A percentile compares a stretch with the other conserved stretches of the same genome.
phyloP scores from a whole-genome alignment of 1,284 basidiomycete species.

The Exobasidium rhododendri region DNA sequence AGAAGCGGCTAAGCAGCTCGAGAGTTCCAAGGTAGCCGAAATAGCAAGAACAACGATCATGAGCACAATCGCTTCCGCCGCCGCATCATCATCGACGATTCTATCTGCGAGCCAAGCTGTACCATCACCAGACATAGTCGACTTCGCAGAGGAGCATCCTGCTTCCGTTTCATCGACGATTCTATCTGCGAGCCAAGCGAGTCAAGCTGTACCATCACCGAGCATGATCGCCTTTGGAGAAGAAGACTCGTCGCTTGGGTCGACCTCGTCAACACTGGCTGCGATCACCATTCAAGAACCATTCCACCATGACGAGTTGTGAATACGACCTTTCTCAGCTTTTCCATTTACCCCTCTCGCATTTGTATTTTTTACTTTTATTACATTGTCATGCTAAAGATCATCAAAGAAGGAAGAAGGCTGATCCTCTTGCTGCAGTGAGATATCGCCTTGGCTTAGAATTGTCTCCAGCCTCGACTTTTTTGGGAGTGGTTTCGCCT shows the following conservation, averaged over 20 bases:
- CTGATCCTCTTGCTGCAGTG: constrained; percentile 1
- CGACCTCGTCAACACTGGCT: neutral
- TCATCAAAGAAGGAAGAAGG: constrained; percentile 15
- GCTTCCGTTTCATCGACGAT: neutral
- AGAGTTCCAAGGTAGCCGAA: neutral
- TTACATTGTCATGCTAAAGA: constrained; percentile 10
- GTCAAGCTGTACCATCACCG: neutral
- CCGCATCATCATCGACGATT: neutral
- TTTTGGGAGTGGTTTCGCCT: constrained; percentile 11
- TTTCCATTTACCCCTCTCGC: neutral
- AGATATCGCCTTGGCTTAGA: neutral
- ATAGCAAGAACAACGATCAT: neutral
- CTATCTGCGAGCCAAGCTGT: neutral
- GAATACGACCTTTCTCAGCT: neutral
- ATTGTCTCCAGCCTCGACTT: constrained; percentile 11
- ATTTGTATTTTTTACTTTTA: neutral
- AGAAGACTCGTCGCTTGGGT: too few relatives aligned
- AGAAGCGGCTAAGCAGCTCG: neutral
- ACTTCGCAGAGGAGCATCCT: neutral
- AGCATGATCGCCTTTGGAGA: neutral
- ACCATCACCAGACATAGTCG: neutral
- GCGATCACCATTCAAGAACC: neutral
- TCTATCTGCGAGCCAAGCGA: neutral
- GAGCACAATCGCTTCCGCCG: neutral
- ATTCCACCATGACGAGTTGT: neutral